phyloP scores from a whole-genome alignment of 2,329 filamentous ascomycete genomes.

The Pseudodiploospora longispora region DNA sequence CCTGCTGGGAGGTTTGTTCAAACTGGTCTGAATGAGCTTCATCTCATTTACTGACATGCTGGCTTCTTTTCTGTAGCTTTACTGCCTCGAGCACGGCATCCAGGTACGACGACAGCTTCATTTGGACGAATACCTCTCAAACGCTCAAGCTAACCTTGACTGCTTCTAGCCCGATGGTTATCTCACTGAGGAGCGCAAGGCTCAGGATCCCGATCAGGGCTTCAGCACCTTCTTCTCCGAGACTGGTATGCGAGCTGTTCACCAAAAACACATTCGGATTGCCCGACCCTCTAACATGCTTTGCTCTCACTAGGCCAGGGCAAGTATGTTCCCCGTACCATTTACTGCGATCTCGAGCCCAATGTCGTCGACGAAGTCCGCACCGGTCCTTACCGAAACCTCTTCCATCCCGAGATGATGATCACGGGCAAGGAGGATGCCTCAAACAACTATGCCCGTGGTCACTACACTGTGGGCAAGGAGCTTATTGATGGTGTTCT shows the following conservation, averaged over 20 bases:
- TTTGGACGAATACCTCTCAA: not conserved
- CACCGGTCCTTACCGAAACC: conserved; percentile 88
- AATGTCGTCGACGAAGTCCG: conserved; percentile 99
- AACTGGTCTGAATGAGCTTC: not conserved
- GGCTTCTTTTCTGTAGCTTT: conserved; percentile 59
- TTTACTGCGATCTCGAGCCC: conserved; percentile 99
- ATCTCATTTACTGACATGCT: conserved; percentile 16
- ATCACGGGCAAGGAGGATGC: conserved; percentile 99
- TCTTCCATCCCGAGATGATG: conserved; percentile 99
- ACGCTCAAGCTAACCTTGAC: conserved; percentile 9
- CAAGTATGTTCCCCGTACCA: conserved; percentile 97
- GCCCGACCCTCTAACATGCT: not conserved
- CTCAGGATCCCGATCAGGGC: conserved; percentile 83
- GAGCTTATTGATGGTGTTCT: conserved; percentile 97
- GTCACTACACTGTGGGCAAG: conserved; percentile 99
- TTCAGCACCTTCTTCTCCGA: conserved; percentile 99
- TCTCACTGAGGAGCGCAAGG: conserved; percentile 96
- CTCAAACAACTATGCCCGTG: conserved; percentile 99
- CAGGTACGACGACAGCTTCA: conserved; percentile 54
- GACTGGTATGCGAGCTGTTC: conserved; percentile 61
- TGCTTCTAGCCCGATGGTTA: conserved; percentile 81
- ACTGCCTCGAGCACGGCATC: conserved; percentile 99
- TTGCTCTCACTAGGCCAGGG: conserved; percentile 63
- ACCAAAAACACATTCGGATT: not conserved
- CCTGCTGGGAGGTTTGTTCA: conserved; percentile 95